phyloP scores from a whole-genome alignment of 805 yeast species.

The Saccharomycodes ludwigii region DNA sequence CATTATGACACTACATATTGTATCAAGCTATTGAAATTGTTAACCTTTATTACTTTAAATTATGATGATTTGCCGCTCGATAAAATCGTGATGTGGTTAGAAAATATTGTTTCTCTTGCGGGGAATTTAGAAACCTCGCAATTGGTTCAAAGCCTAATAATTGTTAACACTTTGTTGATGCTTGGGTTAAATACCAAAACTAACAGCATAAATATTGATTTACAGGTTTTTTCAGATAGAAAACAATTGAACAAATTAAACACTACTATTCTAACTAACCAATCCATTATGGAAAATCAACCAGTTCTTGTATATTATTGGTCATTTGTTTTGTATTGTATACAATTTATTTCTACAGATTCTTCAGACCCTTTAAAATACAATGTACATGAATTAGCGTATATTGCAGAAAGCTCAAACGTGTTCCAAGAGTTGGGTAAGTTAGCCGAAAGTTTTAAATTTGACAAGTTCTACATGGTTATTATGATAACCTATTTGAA shows the following conservation, averaged over 20 bases:
- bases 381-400: slow-evolving; percentile 1
- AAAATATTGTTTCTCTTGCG: background rate
- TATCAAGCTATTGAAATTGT: background rate
- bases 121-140: background rate
- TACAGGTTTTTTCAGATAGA: slow-evolving; percentile 31
- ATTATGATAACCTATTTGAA: slow-evolving; percentile 26
- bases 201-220: slow-evolving; percentile 27
- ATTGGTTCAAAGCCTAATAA: too few relatives aligned
- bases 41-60: background rate
- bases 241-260: slow-evolving; percentile 26
- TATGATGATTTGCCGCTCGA: background rate
- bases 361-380: slow-evolving; percentile 7
- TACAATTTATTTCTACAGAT: slow-evolving; percentile 2
- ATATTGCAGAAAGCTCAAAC: too few relatives aligned
- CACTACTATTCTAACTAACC: slow-evolving; percentile 27
- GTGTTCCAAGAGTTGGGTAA: background rate
- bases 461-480: slow-evolving; percentile 40
- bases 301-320: slow-evolving; percentile 50
- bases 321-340: slow-evolving; percentile 43
- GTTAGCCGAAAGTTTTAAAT: slow-evolving; percentile 8
- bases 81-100: background rate
- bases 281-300: slow-evolving; percentile 26
- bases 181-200: slow-evolving; percentile 44
- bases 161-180: slow-evolving; percentile 38
- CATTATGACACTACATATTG: too few relatives aligned